phyloP scores from a whole-genome alignment of 768 basidiomycete species.

The Rhizopogon sp. region DNA sequence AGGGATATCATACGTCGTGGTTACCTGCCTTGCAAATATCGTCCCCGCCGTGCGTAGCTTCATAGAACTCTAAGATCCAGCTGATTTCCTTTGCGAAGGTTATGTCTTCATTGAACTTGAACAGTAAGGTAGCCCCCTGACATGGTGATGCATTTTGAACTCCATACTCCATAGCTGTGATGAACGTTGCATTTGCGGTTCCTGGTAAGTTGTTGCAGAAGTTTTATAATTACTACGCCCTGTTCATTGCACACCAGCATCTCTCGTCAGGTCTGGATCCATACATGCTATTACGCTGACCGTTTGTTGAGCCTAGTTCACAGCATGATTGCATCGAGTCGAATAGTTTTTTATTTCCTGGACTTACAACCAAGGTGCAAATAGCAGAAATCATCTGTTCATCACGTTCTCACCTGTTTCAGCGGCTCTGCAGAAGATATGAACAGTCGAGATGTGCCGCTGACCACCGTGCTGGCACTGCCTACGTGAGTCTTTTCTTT shows the following conservation, averaged over 20 bases:
- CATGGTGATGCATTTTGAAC: not conserved
- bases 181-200: not conserved
- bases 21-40: not conserved
- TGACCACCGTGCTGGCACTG: not conserved
- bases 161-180: not conserved
- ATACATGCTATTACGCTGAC: not conserved
- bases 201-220: not conserved
- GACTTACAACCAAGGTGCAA: not conserved
- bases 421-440: not conserved
- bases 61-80: not conserved
- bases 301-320: not conserved
- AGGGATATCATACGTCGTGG: not conserved
- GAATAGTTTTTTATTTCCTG: not conserved
- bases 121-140: not conserved
- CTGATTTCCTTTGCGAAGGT: not conserved
- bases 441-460: not conserved
- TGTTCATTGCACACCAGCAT: not conserved
- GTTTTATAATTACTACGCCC: not conserved
- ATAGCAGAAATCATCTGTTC: not conserved
- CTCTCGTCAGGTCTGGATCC: not conserved
- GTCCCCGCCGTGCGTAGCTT: not conserved
- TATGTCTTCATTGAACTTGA: not conserved
- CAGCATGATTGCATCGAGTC: not conserved
- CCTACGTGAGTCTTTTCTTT: not conserved
- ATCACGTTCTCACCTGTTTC: not conserved